Evolutionary conservation across 805 yeast species (phyloP).

Genomic region (Schwanniomyces pseudopolymorphus): DNA sequence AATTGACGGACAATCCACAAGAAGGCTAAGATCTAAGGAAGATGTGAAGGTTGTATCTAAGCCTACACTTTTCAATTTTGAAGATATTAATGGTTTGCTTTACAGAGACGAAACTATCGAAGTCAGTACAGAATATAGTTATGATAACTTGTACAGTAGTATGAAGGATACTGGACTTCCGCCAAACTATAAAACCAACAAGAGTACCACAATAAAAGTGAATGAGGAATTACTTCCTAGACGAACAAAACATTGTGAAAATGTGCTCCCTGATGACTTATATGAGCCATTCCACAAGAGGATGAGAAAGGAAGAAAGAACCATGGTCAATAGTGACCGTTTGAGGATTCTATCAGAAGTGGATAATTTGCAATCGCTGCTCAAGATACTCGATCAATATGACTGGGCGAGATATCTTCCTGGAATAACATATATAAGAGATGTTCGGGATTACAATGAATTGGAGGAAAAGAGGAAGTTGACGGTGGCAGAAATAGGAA

Average conservation of each 20-base stretch:
- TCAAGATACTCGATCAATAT: slow-evolving; percentile 35
- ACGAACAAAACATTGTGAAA: slow-evolving; percentile 18
- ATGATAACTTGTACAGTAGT: slow-evolving; percentile 11
- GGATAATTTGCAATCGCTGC: slow-evolving; percentile 50
- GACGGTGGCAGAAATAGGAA: slow-evolving; percentile 49
- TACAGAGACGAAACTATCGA: slow-evolving; percentile 16
- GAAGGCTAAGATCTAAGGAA: slow-evolving; percentile 32
- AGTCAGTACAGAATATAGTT: slow-evolving; percentile 6
- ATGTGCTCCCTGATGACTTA: slow-evolving; percentile 46
- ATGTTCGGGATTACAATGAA: slow-evolving; percentile 50
- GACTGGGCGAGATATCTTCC: slow-evolving; percentile 51
- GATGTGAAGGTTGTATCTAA: slow-evolving; percentile 8
- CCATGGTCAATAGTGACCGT: slow-evolving; percentile 55
- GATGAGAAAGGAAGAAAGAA: slow-evolving; percentile 64
- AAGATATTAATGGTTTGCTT: slow-evolving; percentile 26
- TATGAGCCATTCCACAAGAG: slow-evolving; percentile 52
- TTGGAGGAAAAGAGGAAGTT: slow-evolving; percentile 48
- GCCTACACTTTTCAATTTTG: slow-evolving; percentile 33
- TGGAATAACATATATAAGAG: slow-evolving; percentile 49
- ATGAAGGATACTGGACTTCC: slow-evolving; percentile 12
- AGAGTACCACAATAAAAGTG: slow-evolving; percentile 7
- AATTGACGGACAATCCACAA: slow-evolving; percentile 2
- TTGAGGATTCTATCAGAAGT: slow-evolving; percentile 55
- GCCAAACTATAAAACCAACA: slow-evolving; percentile 4
- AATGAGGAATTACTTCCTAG: slow-evolving; percentile 16